Conservation (phyloP, 176 grass and related monocot species). For the Oryza brachyantha region DNA sequence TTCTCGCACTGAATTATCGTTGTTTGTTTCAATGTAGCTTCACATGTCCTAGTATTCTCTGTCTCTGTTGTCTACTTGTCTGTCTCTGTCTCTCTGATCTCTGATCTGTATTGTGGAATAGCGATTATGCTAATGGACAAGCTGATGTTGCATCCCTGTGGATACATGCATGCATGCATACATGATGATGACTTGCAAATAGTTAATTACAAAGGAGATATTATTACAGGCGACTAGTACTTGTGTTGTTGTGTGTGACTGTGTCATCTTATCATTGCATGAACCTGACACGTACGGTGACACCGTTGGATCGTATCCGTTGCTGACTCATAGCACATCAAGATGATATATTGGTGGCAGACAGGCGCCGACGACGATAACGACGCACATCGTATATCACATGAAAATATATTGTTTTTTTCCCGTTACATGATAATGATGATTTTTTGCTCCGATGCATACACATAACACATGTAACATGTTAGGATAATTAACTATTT, state of each 20-base stretch:
- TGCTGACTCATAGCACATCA: background rate
- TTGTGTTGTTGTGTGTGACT: background rate
- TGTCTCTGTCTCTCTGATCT: background rate
- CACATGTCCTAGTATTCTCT: background rate
- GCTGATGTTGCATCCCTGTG: background rate
- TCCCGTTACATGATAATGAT: no score
- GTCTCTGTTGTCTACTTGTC: background rate
- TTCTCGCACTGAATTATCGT: background rate
- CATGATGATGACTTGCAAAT: background rate
- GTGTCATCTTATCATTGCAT: background rate
- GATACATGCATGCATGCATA: background rate
- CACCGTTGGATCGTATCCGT: background rate
- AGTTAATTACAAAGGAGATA: background rate
- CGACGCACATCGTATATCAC: background rate
- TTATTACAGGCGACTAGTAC: background rate
- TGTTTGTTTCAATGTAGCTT: background rate
- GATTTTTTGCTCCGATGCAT: background rate
- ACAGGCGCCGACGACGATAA: background rate
- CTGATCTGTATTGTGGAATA: background rate
- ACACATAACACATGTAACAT: no score
- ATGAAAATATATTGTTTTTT: background rate
- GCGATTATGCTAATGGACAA: background rate
- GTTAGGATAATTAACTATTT: no score
- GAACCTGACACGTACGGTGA: no score
- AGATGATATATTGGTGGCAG: background rate